Conservation (phyloP, 352 stramenopile species). For the Pythium monospermum region DNA sequence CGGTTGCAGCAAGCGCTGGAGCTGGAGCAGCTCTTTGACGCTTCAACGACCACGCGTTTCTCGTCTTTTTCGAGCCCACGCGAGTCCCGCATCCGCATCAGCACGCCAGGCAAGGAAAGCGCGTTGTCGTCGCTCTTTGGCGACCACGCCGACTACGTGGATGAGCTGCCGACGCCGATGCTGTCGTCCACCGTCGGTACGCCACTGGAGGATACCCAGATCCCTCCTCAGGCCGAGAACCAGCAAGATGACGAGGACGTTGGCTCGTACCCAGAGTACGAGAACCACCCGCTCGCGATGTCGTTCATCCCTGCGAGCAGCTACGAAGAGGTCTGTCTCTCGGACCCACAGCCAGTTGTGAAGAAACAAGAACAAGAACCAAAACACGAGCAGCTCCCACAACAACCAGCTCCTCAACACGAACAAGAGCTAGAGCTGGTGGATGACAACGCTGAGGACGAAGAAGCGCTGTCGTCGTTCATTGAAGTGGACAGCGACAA, state of each 20-base stretch:
- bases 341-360: not conserved
- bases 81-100: slow-evolving; percentile 16
- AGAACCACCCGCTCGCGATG: not conserved
- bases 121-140: slow-evolving; percentile 5
- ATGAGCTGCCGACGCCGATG: slow-evolving; percentile 16
- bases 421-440: slow-evolving; percentile 13
- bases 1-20: slow-evolving; percentile 5
- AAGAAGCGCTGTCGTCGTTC: slow-evolving; percentile 28
- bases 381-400: not conserved
- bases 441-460: slow-evolving; percentile 25
- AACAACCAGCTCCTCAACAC: slow-evolving; percentile 3
- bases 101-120: slow-evolving; percentile 7
- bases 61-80: not conserved
- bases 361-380: not conserved
- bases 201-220: slow-evolving; percentile 9
- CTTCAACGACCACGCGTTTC: not conserved
- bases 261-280: not conserved
- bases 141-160: slow-evolving; percentile 5
- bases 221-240: not conserved
- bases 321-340: slow-evolving; percentile 12
- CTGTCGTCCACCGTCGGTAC: slow-evolving; percentile 14
- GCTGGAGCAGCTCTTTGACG: not conserved
- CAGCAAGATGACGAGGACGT: not conserved
- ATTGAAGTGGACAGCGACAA: slow-evolving; percentile 23
- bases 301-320: not conserved